These are phyloP conservation scores for Primulina huaijiensis DNA, from an alignment of 257 asterid genomes.

Conservation along the genomic window DNA sequence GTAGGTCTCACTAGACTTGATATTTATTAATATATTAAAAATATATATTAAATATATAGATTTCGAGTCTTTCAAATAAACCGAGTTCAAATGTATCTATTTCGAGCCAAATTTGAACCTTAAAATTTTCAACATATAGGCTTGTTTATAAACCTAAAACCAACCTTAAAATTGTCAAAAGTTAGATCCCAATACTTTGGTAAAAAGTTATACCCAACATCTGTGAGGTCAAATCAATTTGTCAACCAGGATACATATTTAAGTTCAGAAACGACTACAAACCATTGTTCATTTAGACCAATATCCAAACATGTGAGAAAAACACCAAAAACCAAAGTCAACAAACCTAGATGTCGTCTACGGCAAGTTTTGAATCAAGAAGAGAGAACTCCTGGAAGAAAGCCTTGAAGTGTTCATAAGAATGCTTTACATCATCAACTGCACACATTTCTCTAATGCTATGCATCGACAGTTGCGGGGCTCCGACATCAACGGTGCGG, in stretches of 20 bases:
- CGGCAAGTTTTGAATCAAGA: constrained; percentile 64
- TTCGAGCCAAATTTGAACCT: too few species aligned
- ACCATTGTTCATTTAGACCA: background rate
- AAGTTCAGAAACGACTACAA: constrained; percentile 6
- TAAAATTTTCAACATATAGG: too few species aligned
- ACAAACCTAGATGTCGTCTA: constrained; percentile 49
- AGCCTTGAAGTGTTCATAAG: constrained; percentile 80
- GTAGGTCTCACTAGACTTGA: too few species aligned
- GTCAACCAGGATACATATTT: background rate
- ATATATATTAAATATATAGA: too few species aligned
- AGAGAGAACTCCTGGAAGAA: constrained; percentile 69
- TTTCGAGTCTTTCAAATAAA: too few species aligned
- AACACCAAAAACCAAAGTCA: constrained; percentile 14
- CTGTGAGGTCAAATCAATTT: too few species aligned
- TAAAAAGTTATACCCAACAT: too few species aligned
- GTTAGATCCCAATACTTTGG: too few species aligned
- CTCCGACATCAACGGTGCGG: constrained; percentile 86
- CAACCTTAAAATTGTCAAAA: too few species aligned
- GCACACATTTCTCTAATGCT: constrained; percentile 97
- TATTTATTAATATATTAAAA: too few species aligned
- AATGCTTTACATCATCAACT: constrained; percentile 77
- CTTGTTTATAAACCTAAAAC: too few species aligned
- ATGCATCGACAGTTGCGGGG: constrained; percentile 93
- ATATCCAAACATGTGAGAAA: background rate
- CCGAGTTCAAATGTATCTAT: too few species aligned